Evolutionary conservation across 345 rosid genomes (phyloP).

Genomic region (Aurinia saxatilis): DNA sequence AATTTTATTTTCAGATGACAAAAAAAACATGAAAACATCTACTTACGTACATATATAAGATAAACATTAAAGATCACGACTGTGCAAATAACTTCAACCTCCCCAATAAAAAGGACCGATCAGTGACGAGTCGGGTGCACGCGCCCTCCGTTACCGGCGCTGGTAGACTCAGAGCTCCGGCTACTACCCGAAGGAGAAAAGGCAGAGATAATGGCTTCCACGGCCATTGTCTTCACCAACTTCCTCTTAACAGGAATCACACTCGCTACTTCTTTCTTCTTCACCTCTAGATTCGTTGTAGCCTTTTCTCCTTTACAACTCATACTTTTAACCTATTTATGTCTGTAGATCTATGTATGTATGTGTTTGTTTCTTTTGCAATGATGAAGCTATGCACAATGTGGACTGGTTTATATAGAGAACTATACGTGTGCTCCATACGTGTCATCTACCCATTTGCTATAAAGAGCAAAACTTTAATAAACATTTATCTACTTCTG

Average conservation of each 20-base stretch:
- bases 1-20: too few relatives aligned
- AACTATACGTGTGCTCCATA: neutral
- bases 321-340: slow-evolving; percentile 2
- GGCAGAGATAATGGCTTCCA: slow-evolving; percentile 14
- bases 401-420: neutral
- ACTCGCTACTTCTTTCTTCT: slow-evolving; percentile 20
- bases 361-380: neutral
- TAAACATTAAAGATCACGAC: neutral
- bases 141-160: neutral
- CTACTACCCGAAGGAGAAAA: neutral
- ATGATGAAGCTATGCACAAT: neutral
- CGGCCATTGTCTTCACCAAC: slow-evolving; percentile 20
- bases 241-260: slow-evolving; percentile 25
- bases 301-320: slow-evolving; percentile 13
- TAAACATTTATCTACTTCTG: neutral
- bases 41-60: neutral
- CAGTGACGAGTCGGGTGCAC: slow-evolving; percentile 3
- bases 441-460: slow-evolving; percentile 1
- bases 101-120: slow-evolving; percentile 1
- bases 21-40: neutral
- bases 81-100: neutral
- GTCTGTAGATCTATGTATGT: too few relatives aligned
- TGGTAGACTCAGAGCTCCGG: neutral
- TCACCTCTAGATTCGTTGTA: neutral
- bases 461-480: neutral